A percentile compares a stretch with the other conserved stretches of the same genome.
phyloP scores from a whole-genome alignment of 148 eudicot species.

The Suaeda aralocaspica region DNA sequence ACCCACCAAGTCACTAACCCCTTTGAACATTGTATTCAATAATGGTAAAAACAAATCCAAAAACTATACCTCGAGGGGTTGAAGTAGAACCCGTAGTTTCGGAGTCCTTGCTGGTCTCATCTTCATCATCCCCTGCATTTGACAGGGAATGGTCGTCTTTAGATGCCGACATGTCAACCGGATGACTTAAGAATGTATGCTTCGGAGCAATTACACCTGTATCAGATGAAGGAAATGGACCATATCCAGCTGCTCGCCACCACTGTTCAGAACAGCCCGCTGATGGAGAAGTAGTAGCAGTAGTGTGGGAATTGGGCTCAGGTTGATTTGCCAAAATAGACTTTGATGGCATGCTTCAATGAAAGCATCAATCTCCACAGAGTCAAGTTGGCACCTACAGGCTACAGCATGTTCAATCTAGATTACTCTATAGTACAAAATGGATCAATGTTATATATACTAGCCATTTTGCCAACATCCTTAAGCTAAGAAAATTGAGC shows the following conservation, averaged over 20 bases:
- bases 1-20: no score
- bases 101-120: conserved; percentile 49
- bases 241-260: conserved; percentile 56
- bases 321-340: conserved; percentile 33
- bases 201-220: conserved; percentile 46
- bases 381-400: conserved; percentile 16
- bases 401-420: no score
- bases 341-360: conserved; percentile 66
- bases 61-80: conserved; percentile 39
- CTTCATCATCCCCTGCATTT: conserved; percentile 50
- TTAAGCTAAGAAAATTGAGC: background rate
- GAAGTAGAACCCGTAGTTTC: conserved; percentile 37
- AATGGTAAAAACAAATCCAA: background rate
- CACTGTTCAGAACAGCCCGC: conserved; percentile 53
- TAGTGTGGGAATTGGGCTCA: conserved; percentile 33
- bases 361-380: conserved; percentile 7
- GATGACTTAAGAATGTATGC: conserved; percentile 41
- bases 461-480: background rate
- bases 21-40: no score
- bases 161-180: conserved; percentile 26
- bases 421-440: no score
- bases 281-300: conserved; percentile 38
- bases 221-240: conserved; percentile 32
- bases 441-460: background rate
- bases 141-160: conserved; percentile 56